Evolutionary conservation across 192 early-diverging fungal species (phyloP), one percentile per base, ranked within the genome.

Genomic region (Coemansia sp.): DNA sequence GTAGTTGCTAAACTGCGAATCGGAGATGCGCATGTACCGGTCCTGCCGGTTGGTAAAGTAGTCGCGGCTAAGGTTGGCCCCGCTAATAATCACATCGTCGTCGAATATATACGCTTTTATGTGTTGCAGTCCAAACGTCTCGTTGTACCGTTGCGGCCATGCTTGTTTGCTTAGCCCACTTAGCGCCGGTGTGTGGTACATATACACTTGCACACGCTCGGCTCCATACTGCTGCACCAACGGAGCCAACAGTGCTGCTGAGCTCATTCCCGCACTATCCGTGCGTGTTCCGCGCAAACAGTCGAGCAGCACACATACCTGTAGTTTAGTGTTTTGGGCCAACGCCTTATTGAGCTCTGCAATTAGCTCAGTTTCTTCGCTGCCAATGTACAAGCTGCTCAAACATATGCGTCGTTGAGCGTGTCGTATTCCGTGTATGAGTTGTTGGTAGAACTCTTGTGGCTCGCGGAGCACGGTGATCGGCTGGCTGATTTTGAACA

Each of bases 41-140:
- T 99, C 97, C 74, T 99, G 97, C 7, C 97, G 85, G 79, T 93
- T 87, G 14, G 86, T 88, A 83, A 99, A 99, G 72, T 99, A 99
- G 67, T 99, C 95, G 14, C 81, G 84, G 72, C 88, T 94, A 58
- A 97, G 81, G 63, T 98, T 98, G 7, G 95, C 97, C 0, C 96
- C 94, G 76, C 66, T 75, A 2, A 81, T 49, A 47, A 98, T 81
- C 43, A 94, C 84, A 24, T 92, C 75, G 65, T 96, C 86, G 72
- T 98, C 96, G 74, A 95, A 94, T 2, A 90, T 80, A 73, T 95
- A 98, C 6, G 87, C 82, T 73, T 99, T 99, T 63, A 97, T 88
- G 67, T 99, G 97, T 86, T 93, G 90, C 63, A 99, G 75, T 0
- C 95, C 97, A 75, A 97, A 88, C 5, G 84, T 87, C 77, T 99